A percentile compares a stretch with the other conserved stretches of the same genome.
Evolutionary conservation across 495 filamentous ascomycete species (phyloP).

Genomic region (Annulohypoxylon bovei): DNA sequence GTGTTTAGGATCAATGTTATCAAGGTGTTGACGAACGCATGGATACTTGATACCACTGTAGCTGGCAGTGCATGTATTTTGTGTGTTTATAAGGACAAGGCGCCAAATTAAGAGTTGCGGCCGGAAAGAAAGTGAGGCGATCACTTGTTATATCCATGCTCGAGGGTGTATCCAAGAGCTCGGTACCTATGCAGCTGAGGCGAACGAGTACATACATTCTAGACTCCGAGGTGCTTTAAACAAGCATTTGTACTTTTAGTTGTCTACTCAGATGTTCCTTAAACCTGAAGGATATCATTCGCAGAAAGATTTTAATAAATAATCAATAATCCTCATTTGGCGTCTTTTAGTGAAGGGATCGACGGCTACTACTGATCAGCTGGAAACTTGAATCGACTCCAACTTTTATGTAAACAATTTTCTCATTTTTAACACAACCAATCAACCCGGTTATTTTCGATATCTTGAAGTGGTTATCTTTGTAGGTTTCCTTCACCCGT

Average conservation of each 20-base stretch:
- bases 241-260: not conserved
- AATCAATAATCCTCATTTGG: not conserved
- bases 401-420: no score
- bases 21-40: conserved; percentile 18
- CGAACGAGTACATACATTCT: not conserved
- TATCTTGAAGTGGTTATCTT: no score
- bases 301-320: conserved; percentile 1
- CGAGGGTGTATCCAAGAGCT: conserved; percentile 6
- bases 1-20: conserved; percentile 22
- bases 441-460: no score
- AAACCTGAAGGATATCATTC: not conserved
- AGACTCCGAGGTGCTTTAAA: not conserved
- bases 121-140: conserved; percentile 10
- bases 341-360: not conserved
- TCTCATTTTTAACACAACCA: no score
- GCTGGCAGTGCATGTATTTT: conserved; percentile 22
- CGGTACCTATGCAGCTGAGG: not conserved
- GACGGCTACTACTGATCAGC: not conserved
- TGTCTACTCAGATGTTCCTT: not conserved
- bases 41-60: conserved; percentile 23
- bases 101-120: not conserved
- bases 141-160: conserved; percentile 17
- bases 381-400: not conserved
- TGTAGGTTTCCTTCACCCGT: not conserved
- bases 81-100: not conserved